Percentiles rank a stretch among this genome's conserved stretches.
Conservation (phyloP, 768 basidiomycete species). For the Tulasnella sp. region DNA sequence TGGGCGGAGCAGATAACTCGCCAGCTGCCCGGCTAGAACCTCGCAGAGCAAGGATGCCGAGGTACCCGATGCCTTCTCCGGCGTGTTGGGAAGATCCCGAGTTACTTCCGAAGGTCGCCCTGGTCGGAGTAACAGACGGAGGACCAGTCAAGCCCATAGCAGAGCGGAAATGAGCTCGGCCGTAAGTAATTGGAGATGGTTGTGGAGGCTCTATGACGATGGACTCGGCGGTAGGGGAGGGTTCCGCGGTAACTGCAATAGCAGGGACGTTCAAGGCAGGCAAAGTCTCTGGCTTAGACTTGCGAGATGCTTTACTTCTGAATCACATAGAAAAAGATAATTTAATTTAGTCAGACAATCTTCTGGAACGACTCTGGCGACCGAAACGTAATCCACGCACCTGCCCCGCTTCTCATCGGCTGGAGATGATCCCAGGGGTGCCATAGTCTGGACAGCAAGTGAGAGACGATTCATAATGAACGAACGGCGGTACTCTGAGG, state of each 20-base stretch:
- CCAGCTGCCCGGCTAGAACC: not conserved
- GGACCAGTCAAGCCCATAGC: not conserved
- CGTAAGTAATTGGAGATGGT: not conserved
- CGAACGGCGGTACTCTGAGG: not conserved
- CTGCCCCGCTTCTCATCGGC: not conserved
- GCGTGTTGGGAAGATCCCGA: not conserved
- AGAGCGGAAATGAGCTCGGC: not conserved
- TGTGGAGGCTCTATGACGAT: not conserved
- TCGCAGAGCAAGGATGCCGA: not conserved
- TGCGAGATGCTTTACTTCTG: slow-evolving; percentile 2
- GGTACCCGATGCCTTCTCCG: not conserved
- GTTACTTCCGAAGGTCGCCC: not conserved
- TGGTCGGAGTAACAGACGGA: not conserved
- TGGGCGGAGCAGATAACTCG: not conserved
- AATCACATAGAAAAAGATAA: not conserved
- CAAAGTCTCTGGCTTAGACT: not conserved
- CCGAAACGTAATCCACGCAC: not conserved
- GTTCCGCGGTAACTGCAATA: not conserved
- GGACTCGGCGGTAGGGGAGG: not conserved
- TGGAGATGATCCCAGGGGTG: not conserved
- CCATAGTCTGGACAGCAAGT: not conserved
- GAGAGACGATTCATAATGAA: not conserved
- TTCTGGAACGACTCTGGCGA: not conserved
- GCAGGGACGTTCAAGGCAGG: not conserved
- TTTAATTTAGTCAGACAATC: not conserved